Evolutionary conservation across 192 early-diverging fungal species (phyloP).

Genomic region (Coemansia sp.): DNA sequence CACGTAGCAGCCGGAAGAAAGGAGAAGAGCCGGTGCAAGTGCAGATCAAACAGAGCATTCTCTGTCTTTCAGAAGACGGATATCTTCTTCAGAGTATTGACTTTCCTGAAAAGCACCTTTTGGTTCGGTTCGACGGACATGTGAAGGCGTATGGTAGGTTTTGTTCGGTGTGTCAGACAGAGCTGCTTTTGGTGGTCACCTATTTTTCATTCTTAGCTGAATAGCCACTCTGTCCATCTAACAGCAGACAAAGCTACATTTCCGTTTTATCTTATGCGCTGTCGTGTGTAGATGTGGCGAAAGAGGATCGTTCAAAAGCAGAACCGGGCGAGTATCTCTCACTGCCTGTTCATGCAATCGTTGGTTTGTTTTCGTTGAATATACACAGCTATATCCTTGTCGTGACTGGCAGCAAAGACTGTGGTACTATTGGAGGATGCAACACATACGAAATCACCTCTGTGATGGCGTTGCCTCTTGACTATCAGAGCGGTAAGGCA

Average conservation of each 20-base stretch:
- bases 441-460: constrained; percentile 26
- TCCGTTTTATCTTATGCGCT: neutral
- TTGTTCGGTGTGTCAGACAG: neutral
- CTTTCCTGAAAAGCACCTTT: constrained; percentile 16
- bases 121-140: constrained; percentile 29
- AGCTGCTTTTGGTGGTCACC: neutral
- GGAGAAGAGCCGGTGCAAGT: neutral
- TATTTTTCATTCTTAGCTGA: neutral
- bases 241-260: neutral
- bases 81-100: constrained; percentile 43
- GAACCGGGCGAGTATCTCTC: constrained; percentile 5
- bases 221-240: neutral
- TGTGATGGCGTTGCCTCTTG: constrained; percentile 35
- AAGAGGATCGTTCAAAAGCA: neutral
- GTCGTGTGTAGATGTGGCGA: constrained; percentile 5
- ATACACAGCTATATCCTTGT: constrained; percentile 35
- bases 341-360: constrained; percentile 27
- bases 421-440: constrained; percentile 29
- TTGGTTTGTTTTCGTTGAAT: constrained; percentile 37
- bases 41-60: constrained; percentile 25
- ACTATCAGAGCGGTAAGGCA: constrained; percentile 17
- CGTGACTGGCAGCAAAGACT: constrained; percentile 28
- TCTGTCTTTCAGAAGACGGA: constrained; percentile 25
- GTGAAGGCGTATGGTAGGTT: constrained; percentile 15
- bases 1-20: neutral